These are phyloP conservation scores for Mediolabrus comicus DNA, from an alignment of 108 stramenopile species.

Conservation along the genomic window DNA sequence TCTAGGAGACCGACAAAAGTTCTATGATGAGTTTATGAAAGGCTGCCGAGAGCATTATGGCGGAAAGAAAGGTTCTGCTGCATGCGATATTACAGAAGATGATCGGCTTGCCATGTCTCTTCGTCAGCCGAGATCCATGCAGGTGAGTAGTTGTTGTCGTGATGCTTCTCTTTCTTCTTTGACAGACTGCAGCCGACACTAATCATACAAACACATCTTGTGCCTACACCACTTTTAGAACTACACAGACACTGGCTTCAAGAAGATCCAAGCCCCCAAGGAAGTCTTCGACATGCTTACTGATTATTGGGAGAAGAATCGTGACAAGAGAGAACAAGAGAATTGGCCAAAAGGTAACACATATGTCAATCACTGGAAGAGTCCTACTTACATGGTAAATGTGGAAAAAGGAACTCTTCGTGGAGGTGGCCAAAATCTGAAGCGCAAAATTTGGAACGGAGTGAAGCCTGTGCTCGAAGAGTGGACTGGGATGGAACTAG, in stretches of 20 bases:
- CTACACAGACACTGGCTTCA: constrained; percentile 80
- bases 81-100: constrained; percentile 63
- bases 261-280: constrained; percentile 66
- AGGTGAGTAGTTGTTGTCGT: constrained; percentile 31
- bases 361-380: constrained; percentile 75
- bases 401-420: constrained; percentile 67
- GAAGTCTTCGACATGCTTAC: constrained; percentile 56
- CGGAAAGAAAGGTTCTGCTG: constrained; percentile 17
- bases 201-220: constrained; percentile 2
- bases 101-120: constrained; percentile 73
- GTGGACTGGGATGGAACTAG: constrained; percentile 88
- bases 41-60: constrained; percentile 70
- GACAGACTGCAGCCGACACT: no score
- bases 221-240: constrained; percentile 31
- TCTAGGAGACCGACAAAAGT: constrained; percentile 51
- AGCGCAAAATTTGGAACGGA: constrained; percentile 73
- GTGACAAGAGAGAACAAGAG: constrained; percentile 54
- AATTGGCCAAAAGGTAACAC: constrained; percentile 72
- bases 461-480: constrained; percentile 75
- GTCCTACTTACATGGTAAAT: constrained; percentile 77
- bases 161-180: no score
- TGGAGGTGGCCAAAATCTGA: constrained; percentile 68
- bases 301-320: constrained; percentile 64
- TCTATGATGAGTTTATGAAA: constrained; percentile 79
- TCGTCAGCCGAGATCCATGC: constrained; percentile 79